Base-by-base conservation (phyloP, 805 yeast species). In the Spathaspora sp. region DNA sequence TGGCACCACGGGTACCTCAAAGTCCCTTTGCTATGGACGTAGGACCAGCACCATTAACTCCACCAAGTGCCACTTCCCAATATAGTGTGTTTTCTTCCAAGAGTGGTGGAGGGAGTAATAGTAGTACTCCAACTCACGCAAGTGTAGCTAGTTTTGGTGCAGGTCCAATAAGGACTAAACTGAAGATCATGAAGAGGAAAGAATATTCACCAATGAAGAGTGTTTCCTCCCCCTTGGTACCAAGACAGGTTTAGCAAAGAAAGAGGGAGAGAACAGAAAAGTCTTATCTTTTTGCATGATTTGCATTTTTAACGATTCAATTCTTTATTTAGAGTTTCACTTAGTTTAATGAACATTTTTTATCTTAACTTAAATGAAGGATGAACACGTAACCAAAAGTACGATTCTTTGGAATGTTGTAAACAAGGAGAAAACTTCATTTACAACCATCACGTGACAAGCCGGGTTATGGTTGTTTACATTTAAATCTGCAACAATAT, bases 41-140 rank as follows among this genome's bases (percentile, higher is more conserved):
- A 6, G 29, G n/a, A 3, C 19, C 43, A 10, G 38, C 55, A 31
- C 76, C 76, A 16, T 57, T 63, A 16, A 72, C 76, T 1, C 76
- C 76, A n/a, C 76, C 76, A 28, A 67, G 70, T 49, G 76, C 76
- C n/a, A 66, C 70, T 12, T 69, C 76, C 14, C 75, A 69, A 55
- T 63, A 69, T 47, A 69, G 72, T 31, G 65, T 72, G 9, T 72
- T 72, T 50, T 35, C 32, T 29, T 72, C 76, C 11, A 60, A 61
- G 49, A 60, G 60, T 51, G 26, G 26, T 23, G 57, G 65, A 49
- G 20, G 42, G 29, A 44, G 55, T 16, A 40, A 48, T 16, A 59
- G 60, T 42, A 63, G 55, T 11, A 64, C 69, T 3, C 69, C 69
- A 14, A 55, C 64, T 12, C 62, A 62, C 48, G 56, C 60, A n/a